phyloP scores from a whole-genome alignment of 2,329 filamentous ascomycete genomes.

The Cordyceps militaris region DNA sequence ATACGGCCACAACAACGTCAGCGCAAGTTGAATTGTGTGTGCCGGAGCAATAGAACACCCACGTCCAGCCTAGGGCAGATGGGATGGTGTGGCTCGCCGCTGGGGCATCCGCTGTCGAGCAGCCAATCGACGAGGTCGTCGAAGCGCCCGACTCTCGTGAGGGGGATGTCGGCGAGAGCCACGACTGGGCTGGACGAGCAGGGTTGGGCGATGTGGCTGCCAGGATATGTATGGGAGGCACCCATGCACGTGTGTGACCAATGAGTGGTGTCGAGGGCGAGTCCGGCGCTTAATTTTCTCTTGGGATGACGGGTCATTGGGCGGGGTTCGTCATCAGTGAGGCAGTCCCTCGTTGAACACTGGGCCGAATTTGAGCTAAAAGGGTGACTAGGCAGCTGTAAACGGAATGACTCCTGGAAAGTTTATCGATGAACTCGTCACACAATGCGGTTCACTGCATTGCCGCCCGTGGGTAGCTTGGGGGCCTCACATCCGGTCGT shows the following conservation, averaged over 20 bases:
- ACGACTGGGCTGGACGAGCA: constrained; percentile 6
- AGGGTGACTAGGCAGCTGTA: neutral
- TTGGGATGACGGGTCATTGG: neutral
- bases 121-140: constrained; percentile 4
- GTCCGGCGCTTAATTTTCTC: constrained; percentile 11
- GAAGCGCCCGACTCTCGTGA: constrained; percentile 6
- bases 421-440: constrained; percentile 8
- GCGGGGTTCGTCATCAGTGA: constrained; percentile 1
- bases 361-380: neutral
- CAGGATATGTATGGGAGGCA: neutral
- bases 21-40: neutral
- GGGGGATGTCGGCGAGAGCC: constrained; percentile 3
- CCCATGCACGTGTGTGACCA: constrained; percentile 6
- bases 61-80: neutral
- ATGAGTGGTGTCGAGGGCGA: constrained; percentile 7
- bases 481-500: neutral
- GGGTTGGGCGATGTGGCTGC: constrained; percentile 3
- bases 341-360: neutral
- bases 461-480: neutral
- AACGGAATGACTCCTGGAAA: neutral
- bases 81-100: constrained; percentile 1
- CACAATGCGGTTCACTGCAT: neutral
- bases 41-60: neutral
- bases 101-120: neutral
- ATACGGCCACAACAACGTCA: neutral